These are phyloP conservation scores for Phoenix roebelenii DNA, from an alignment of 176 grass and related monocot species.

Conservation along the genomic window DNA sequence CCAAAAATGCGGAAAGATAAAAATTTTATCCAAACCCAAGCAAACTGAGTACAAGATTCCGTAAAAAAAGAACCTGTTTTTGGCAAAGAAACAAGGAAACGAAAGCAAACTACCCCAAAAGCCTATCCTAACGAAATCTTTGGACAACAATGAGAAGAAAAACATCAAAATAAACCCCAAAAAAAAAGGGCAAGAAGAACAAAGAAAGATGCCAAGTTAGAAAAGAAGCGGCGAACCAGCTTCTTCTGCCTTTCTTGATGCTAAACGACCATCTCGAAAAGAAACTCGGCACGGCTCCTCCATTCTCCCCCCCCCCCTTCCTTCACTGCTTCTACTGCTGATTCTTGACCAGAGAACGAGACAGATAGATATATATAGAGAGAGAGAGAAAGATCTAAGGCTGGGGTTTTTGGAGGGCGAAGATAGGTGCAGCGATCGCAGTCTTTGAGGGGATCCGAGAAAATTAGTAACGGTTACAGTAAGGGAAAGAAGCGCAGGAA, in stretches of 20 bases:
- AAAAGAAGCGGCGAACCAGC: conserved; percentile 31
- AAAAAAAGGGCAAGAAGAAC: too few relatives aligned
- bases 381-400: too few relatives aligned
- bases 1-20: neutral
- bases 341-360: too few relatives aligned
- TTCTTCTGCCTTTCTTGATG: conserved; percentile 70
- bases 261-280: conserved; percentile 59
- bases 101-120: neutral
- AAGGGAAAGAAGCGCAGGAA: too few relatives aligned
- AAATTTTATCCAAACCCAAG: neutral
- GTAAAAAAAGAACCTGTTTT: neutral
- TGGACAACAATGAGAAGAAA: neutral
- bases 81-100: neutral
- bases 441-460: too few relatives aligned
- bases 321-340: too few relatives aligned
- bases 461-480: too few relatives aligned
- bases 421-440: too few relatives aligned
- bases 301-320: neutral
- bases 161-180: too few relatives aligned
- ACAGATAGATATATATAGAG: too few relatives aligned
- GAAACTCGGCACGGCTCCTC: conserved; percentile 44
- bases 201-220: neutral
- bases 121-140: neutral
- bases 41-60: neutral
- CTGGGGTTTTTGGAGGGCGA: too few relatives aligned